Conservation (phyloP, 1,139 yeast species). For the Pichia sp. region DNA sequence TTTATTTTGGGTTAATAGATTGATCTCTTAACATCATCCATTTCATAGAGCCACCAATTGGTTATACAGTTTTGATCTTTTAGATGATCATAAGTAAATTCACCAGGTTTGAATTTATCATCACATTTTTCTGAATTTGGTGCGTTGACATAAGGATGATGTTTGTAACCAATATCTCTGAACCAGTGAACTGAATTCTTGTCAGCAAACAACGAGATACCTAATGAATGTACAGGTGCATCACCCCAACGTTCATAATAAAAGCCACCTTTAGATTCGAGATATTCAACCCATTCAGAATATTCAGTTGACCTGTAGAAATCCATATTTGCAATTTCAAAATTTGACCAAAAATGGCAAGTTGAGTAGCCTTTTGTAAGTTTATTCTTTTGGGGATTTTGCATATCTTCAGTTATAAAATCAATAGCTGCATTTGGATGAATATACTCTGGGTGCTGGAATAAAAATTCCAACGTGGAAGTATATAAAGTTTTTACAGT, state of each 20-base stretch:
- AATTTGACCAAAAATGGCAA: constrained; percentile 86
- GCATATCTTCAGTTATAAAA: constrained; percentile 64
- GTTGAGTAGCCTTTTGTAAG: constrained; percentile 67
- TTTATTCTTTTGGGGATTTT: constrained; percentile 49
- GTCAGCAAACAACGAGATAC: constrained; percentile 68
- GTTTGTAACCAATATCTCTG: constrained; percentile 72
- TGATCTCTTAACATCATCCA: no score
- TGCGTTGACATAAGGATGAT: constrained; percentile 66
- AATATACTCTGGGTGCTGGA: constrained; percentile 21
- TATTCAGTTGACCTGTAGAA: constrained; percentile 67
- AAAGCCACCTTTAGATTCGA: constrained; percentile 69
- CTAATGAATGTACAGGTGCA: constrained; percentile 81
- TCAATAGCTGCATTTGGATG: constrained; percentile 62
- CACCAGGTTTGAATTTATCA: constrained; percentile 38
- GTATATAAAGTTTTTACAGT: constrained; percentile 64
- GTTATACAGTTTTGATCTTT: constrained; percentile 66
- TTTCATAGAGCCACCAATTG: constrained; percentile 60
- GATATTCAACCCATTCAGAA: constrained; percentile 51
- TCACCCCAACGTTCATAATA: constrained; percentile 92
- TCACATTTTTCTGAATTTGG: constrained; percentile 40
- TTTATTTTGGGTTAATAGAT: no score
- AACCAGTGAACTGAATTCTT: constrained; percentile 74
- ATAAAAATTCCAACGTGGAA: constrained; percentile 51
- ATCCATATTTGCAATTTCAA: constrained; percentile 77
- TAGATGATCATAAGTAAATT: constrained; percentile 40